Conservation (phyloP, 805 yeast species). For the Saturnispora diversa region DNA sequence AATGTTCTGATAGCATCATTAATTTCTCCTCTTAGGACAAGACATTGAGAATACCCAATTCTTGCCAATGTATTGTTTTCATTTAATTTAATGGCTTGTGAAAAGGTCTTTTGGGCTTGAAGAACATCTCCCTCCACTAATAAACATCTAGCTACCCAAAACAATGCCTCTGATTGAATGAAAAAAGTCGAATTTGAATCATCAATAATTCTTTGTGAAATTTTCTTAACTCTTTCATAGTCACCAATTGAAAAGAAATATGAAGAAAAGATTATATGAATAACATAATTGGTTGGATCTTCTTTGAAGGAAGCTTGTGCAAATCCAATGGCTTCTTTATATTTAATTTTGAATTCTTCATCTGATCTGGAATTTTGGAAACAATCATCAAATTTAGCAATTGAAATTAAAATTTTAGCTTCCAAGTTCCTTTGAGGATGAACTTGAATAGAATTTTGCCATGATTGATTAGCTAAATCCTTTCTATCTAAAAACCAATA, state of each 20-base stretch:
- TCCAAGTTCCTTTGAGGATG: conserved; percentile 45
- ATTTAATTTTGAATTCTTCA: conserved; percentile 52
- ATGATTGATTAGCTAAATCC: conserved; percentile 67
- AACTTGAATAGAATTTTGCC: conserved; percentile 72
- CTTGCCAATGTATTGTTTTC: conserved; percentile 61
- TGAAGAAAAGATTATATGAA: conserved; percentile 59
- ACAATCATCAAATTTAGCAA: conserved; percentile 61
- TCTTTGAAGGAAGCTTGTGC: conserved; percentile 34
- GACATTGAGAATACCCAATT: conserved; percentile 81
- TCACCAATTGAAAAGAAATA: conserved; percentile 66
- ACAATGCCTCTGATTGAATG: conserved; percentile 53
- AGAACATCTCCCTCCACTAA: conserved; percentile 53
- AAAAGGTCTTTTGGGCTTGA: conserved; percentile 65
- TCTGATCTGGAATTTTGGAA: conserved; percentile 48
- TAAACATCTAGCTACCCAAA: conserved; percentile 81
- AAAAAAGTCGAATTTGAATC: conserved; percentile 32
- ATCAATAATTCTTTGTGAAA: conserved; percentile 44
- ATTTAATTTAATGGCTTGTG: conserved; percentile 59
- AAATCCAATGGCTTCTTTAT: conserved; percentile 50
- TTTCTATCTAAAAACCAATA: conserved; percentile 82
- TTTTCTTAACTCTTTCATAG: conserved; percentile 45
- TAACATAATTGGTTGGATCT: conserved; percentile 46
- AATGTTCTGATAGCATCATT: conserved; percentile 84
- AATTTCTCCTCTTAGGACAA: conserved; percentile 58
- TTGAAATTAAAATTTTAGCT: conserved; percentile 57